phyloP scores from a whole-genome alignment of 768 basidiomycete genomes.

The Tulasnella sp. region DNA sequence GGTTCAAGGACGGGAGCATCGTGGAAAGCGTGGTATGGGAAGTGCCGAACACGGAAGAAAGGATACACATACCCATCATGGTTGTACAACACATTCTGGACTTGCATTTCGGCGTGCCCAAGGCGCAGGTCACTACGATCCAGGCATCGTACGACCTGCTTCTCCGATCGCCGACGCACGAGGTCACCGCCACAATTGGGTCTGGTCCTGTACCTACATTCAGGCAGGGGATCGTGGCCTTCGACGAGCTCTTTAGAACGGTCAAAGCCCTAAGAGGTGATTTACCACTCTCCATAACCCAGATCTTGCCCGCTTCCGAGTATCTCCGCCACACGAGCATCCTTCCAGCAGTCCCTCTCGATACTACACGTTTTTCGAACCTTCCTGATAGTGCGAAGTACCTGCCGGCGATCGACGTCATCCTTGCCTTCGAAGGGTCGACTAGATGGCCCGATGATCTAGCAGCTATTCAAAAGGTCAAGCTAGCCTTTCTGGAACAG shows the following conservation, averaged over 20 bases:
- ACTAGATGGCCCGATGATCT: conserved; percentile 93
- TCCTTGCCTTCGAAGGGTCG: conserved; percentile 87
- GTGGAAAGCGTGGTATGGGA: conserved; percentile 96
- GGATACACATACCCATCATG: conserved; percentile 61
- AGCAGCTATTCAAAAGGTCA: conserved; percentile 83
- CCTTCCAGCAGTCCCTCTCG: conserved; percentile 67
- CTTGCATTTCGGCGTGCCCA: conserved; percentile 59
- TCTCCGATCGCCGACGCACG: background rate
- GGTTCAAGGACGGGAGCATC: conserved; percentile 94
- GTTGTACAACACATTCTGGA: conserved; percentile 66
- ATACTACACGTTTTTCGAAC: conserved; percentile 6
- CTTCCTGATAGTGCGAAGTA: conserved; percentile 46
- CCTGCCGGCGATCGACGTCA: conserved; percentile 55
- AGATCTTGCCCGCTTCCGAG: conserved; percentile 62
- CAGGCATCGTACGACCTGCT: conserved; percentile 22
- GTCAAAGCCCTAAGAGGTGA: conserved; percentile 63
- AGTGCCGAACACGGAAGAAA: conserved; percentile 54
- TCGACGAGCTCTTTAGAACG: conserved; percentile 62
- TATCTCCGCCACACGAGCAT: conserved; percentile 70
- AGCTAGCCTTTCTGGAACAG: conserved; percentile 82
- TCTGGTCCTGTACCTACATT: background rate
- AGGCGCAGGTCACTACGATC: conserved; percentile 20
- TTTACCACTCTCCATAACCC: conserved; percentile 67
- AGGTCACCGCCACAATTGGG: background rate
- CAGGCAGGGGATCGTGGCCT: conserved; percentile 53